Base-by-base conservation (phyloP, 768 basidiomycete species). In the Calocera cornea region DNA sequence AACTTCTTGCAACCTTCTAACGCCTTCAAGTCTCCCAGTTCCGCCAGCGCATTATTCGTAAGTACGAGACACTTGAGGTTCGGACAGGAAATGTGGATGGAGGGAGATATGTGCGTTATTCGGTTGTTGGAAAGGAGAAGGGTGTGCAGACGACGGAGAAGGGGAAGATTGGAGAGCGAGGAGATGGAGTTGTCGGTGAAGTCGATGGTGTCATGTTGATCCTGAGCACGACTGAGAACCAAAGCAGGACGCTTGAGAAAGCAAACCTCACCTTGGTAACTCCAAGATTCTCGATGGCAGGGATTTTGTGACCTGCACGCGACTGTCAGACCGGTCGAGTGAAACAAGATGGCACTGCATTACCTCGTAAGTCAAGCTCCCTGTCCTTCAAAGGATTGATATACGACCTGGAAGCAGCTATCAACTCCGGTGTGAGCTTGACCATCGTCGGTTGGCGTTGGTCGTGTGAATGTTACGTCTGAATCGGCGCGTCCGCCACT, bases 251-350 rank as follows among this genome's bases (percentile, higher is more conserved):
- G 50, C 31, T 50, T 66, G 50, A n/a, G 64, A 64, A n/a, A 5
- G n/a, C n/a, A 50, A 67, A 41, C 77, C 84, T 72, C 76, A 87
- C 90, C 82, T 82, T 87, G 76, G 92, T 92, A 70, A 94, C 89
- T 82, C 92, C 93, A 71, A 95, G 83, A 83, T 95, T 95, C 87
- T 95, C 93, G 75, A 95, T 95, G 67, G 89, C 85, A 66, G 93
- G 92, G 71, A 95, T 94, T 84, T 92, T 93, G 80, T 89, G 89
- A 68, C 92, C 92, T 94, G 77, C 72, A 73, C 71, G 65, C 64
- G 38, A 36, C 44, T 66, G 27, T 60, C 31, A 60, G 54, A 29
- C 14, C 66, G 33, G 65, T n/a, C 24, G 24, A 31, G 38, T 64
- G 11, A 38, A 17, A 41, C 12, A 50, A 66, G 27, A 64, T 17